Percentiles rank a stretch among this genome's conserved stretches.
Conservation (phyloP, 1,139 yeast genomes). For the Wickerhamomyces sp. region DNA sequence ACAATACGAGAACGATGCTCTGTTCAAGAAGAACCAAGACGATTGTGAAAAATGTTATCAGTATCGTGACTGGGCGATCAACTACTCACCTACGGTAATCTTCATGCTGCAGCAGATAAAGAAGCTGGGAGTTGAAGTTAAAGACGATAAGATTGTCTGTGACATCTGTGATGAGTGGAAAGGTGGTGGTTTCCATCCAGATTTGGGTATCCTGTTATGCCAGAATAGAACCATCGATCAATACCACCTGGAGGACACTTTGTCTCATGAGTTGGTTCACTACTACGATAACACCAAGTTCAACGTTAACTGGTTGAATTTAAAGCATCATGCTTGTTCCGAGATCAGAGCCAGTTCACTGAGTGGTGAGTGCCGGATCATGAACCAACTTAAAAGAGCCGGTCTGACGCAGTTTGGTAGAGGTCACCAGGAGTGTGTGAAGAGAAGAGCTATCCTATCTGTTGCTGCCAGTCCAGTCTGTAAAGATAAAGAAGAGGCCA, state of each 20-base stretch:
- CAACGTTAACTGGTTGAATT: slow-evolving; percentile 74
- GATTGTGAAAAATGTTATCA: slow-evolving; percentile 70
- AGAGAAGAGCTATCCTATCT: slow-evolving; percentile 79
- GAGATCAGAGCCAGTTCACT: slow-evolving; percentile 91
- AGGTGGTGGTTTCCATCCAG: slow-evolving; percentile 94
- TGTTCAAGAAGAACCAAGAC: slow-evolving; percentile 35
- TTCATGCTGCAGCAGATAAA: slow-evolving; percentile 85
- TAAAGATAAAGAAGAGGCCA: slow-evolving; percentile 66
- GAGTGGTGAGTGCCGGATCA: slow-evolving; percentile 92
- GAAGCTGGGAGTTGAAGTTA: slow-evolving; percentile 51
- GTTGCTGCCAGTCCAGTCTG: slow-evolving; percentile 87
- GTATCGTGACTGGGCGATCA: slow-evolving; percentile 72
- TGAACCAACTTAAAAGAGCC: slow-evolving; percentile 74
- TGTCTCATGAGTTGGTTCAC: slow-evolving; percentile 91
- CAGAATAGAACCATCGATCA: slow-evolving; percentile 75
- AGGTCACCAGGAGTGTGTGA: slow-evolving; percentile 89
- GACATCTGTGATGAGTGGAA: slow-evolving; percentile 81
- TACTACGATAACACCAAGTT: slow-evolving; percentile 89
- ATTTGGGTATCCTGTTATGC: slow-evolving; percentile 79
- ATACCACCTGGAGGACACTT: slow-evolving; percentile 84
- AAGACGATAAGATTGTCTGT: slow-evolving; percentile 56
- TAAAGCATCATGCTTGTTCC: slow-evolving; percentile 94
- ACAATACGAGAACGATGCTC: slow-evolving; percentile 55
- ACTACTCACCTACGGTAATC: slow-evolving; percentile 77
- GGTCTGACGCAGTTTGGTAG: slow-evolving; percentile 58